Evolutionary conservation across 2,329 filamentous ascomycete genomes (phyloP).

Genomic region (Cladobotryum protrusum): DNA sequence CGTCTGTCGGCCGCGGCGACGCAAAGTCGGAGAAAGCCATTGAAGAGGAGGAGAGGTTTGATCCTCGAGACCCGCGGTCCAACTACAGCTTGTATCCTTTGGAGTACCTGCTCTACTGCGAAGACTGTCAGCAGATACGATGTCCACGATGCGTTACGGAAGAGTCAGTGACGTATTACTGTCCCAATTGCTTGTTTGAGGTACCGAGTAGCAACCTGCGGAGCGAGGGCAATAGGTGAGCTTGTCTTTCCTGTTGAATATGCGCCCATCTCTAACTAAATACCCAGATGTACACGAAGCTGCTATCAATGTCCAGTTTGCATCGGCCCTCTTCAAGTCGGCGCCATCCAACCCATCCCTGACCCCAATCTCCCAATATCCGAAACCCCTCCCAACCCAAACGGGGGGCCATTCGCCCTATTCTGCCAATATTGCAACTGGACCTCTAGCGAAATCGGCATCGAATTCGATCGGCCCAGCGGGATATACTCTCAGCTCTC

Average conservation of each 20-base stretch:
- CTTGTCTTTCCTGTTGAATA: not conserved
- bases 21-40: conserved; percentile 25
- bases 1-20: conserved; percentile 28
- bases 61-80: conserved; percentile 75
- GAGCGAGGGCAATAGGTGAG: conserved; percentile 84
- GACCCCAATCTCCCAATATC: conserved; percentile 39
- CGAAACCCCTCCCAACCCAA: conserved; percentile 28
- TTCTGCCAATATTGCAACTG: conserved; percentile 89
- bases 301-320: conserved; percentile 95
- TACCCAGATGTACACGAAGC: conserved; percentile 75
- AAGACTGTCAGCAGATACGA: conserved; percentile 93
- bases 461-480: conserved; percentile 84
- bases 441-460: conserved; percentile 81
- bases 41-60: conserved; percentile 72
- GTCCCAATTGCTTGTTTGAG: conserved; percentile 91
- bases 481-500: conserved; percentile 77
- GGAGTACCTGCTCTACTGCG: conserved; percentile 91
- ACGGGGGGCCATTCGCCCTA: conserved; percentile 62
- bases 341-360: conserved; percentile 55
- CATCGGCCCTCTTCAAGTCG: conserved; percentile 70
- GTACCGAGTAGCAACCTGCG: conserved; percentile 89
- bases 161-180: conserved; percentile 93
- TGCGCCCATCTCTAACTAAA: not conserved
- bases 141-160: conserved; percentile 88
- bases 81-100: conserved; percentile 91